These are phyloP conservation scores for Abrus precatorius DNA, from an alignment of 306 rosid genomes.

Conservation along the genomic window DNA sequence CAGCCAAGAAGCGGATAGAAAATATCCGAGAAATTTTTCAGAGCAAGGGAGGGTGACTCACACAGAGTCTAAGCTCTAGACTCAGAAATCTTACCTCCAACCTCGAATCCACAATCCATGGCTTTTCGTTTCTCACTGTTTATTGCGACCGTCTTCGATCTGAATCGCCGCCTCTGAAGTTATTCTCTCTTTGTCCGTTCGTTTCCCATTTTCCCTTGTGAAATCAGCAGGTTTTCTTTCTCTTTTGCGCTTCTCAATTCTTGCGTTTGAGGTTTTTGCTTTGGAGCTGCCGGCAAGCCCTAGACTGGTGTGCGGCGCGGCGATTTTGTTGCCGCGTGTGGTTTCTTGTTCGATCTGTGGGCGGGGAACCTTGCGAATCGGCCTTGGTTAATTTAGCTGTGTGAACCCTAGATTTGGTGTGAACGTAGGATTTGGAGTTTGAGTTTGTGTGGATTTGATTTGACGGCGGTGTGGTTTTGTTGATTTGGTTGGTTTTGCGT, in stretches of 20 bases:
- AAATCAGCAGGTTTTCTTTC: not conserved
- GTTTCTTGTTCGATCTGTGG: constrained; percentile 57
- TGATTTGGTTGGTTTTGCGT: constrained; percentile 8
- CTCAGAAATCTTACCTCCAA: constrained; percentile 41
- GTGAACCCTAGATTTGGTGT: constrained; percentile 50
- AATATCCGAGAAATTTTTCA: constrained; percentile 25
- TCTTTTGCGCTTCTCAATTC: not conserved
- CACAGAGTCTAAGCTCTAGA: constrained; percentile 11
- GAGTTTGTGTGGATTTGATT: constrained; percentile 25
- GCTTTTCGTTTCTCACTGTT: constrained; percentile 22
- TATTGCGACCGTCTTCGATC: constrained; percentile 50
- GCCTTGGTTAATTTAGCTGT: constrained; percentile 16
- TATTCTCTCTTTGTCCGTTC: not conserved
- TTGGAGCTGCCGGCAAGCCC: constrained; percentile 39
- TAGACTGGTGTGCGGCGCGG: constrained; percentile 51
- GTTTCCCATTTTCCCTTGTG: not conserved
- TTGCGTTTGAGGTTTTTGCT: not conserved
- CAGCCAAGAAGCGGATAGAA: constrained; percentile 49
- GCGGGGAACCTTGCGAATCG: constrained; percentile 1
- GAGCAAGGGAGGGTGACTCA: not conserved
- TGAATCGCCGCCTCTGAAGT: constrained; percentile 49
- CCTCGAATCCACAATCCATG: constrained; percentile 37
- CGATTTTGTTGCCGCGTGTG: constrained; percentile 43
- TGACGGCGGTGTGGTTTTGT: constrained; percentile 20
- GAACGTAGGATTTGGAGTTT: constrained; percentile 42